Base-by-base conservation (phyloP, 2,329 filamentous ascomycete genomes). In the Xylariaceae sp. region DNA sequence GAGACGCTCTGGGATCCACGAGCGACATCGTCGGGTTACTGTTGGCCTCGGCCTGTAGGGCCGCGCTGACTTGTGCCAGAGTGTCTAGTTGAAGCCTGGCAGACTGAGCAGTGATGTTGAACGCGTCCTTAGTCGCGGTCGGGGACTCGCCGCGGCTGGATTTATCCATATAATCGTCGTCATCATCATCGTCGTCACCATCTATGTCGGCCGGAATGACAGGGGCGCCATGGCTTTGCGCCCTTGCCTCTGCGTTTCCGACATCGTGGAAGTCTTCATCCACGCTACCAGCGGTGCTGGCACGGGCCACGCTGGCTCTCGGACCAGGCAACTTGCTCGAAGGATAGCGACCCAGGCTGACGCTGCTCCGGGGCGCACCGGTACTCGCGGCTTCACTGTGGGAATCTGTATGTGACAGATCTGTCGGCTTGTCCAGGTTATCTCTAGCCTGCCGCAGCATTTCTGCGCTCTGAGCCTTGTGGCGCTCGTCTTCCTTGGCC, bases 81-180 rank as follows among this genome's bases (percentile, higher is more conserved):
- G 94, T 82, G 52, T 96, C 90, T 5, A 98, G 75, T 58, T 98
- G 92, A 19, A 96, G 63, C 55, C 84, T 90, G 9, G 88, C 88
- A 11, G 92, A 96, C 57, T 96, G 90, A 0, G 92, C 92, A 3
- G 90, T 95, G 51, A 98, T 96, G 56, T 90, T 90, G 60, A 96
- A 89, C 2, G 92, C 89, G 56, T 98, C 92, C 53, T 94, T 94
- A 52, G 77, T 89, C 21, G 79, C 77, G 1, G 81, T 75, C 7
- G 76, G 77, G 21, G 79, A 65, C 42, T 93, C 85, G 37, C 76
- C 80, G 33, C 81, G 82, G 49, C 87, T 94, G 22, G 75, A 81
- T 43, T 86, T 94, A 87, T 71, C 64, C 31, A 94, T 84, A 18
- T 71, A 78, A 30, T 81, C 79, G 12, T 66, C 65, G 15, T 80